Base-by-base conservation (phyloP, 2,329 filamentous ascomycete species). In the Colletotrichum lentis region DNA sequence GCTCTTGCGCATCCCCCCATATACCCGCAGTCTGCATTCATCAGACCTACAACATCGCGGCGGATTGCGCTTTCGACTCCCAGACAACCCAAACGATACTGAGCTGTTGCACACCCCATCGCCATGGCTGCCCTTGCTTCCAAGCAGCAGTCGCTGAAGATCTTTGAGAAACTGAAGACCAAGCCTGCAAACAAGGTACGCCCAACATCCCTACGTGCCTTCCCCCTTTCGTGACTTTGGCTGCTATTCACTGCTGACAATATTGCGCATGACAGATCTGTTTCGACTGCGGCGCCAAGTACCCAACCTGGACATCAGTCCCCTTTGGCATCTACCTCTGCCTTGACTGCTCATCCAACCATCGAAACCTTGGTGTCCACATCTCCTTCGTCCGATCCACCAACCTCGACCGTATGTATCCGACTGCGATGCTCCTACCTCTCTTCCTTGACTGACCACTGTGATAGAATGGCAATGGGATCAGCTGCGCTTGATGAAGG, bases 341-440 rank as follows among this genome's bases (percentile, higher is more conserved):
- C 77, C 90, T 99, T 75, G 96, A 99, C 82, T 99, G 96, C 83
- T 97, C 95, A 49, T 91, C 95, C 65, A 94, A 97, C 80, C 96
- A 99, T 81, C 91, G 96, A 74, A 98, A 98, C 80, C 90, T 99
- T 75, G 96, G 96, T 80, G 95, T 98, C 69, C 96, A 99, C 82
- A 97, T 99, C 81, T 97, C 95, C 74, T 99, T 99, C 84, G 96
- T 99, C 76, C 91, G 96, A 76, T 98, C 95, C 70, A 98, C 95
- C 70, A 97, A 97, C 80, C 91, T 99, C 80, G 96, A 99, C 80
- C 94, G 95, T 98, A 92, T 77, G 93, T 84, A 75, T 27, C 11
- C 52, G 39, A 56, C 22, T 31, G 24, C 35, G 7, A 62, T 14
- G 41, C 41, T 56, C 69, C 68, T 31, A 10, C 27, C 12, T 41